Evolutionary conservation across 768 basidiomycete genomes (phyloP), one percentile per base, ranked within the genome.

Genomic region (Aureoboletus auriporus): DNA sequence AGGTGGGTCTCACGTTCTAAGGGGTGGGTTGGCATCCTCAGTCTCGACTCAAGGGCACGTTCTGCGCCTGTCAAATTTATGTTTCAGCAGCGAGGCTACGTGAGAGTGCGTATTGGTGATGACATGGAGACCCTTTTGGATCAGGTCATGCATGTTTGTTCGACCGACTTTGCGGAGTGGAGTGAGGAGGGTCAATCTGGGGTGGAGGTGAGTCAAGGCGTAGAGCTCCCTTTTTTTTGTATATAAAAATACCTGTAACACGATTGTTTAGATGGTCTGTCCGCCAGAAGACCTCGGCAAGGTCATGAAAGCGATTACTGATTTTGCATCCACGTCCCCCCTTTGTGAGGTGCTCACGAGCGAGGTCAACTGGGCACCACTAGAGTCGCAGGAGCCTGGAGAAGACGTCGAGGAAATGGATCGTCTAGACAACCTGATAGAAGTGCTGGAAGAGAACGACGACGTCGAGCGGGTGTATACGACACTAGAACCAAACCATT

Each of bases 61-160:
- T 67, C 81, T 34, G 71, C 84, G 3, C 77, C 83, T 0, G 83
- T 86, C 23, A 77, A 75, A 52, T 86, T 78, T 60, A 77, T 85
- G 73, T 86, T 86, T 56, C 67, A 71, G 49, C 72, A 77, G 27
- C 69, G 72, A 59, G 84, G 83, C 14, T 70, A 70, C 46, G 72
- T 86, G 30, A 72, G 68, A 46, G 70, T 82, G 14, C 57, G 70
- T 13, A 49, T 77, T 9, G 67, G 68, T 16, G 61, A 65, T 46
- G 64, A 65, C 20, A 64, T 69, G 51, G 51, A 64, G 23, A 38
- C 44, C 33, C 60, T 79, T 8, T 61, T 78, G 40, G 73, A 77
- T 20, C 48, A 49, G 12, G 72, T 72, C 16, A 56, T 79, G 45
- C 61, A 66, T 23, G 64, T 69, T 7, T 73, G 69, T 13, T 69